These are phyloP conservation scores for Yamadazyma triangularis DNA, from an alignment of 1,139 yeast genomes.

Conservation along the genomic window DNA sequence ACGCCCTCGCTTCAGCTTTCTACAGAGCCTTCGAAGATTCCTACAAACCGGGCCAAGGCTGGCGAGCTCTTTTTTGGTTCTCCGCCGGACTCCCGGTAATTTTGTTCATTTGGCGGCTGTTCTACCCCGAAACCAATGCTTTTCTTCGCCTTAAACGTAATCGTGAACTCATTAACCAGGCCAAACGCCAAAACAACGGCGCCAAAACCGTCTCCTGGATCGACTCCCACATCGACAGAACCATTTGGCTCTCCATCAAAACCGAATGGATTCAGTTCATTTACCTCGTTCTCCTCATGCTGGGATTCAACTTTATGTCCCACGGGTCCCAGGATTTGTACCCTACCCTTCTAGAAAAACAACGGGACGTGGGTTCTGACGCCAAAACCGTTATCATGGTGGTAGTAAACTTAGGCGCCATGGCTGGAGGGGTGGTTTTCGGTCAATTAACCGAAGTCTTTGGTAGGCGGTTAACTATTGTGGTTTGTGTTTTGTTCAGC, in stretches of 20 bases:
- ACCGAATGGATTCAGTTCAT: constrained; percentile 41
- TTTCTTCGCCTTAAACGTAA: constrained; percentile 15
- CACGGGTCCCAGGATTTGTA: constrained; percentile 54
- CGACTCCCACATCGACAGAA: constrained; percentile 10
- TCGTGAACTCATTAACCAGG: constrained; percentile 4
- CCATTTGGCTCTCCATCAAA: constrained; percentile 17
- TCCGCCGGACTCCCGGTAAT: constrained; percentile 53
- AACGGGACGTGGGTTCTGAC: constrained; percentile 28
- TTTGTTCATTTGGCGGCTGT: constrained; percentile 28
- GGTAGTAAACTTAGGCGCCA: constrained; percentile 48
- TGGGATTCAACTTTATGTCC: constrained; percentile 48
- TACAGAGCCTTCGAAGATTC: constrained; percentile 56
- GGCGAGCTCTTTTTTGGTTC: constrained; percentile 83
- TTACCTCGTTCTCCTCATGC: constrained; percentile 41
- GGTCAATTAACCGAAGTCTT: constrained; percentile 41
- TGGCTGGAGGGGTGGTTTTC: constrained; percentile 42
- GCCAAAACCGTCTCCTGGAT: constrained; percentile 3
- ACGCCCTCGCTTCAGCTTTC: constrained; percentile 32
- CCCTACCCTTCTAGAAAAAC: constrained; percentile 43
- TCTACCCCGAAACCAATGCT: constrained; percentile 31
- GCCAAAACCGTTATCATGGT: constrained; percentile 40
- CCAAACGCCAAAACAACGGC: too few relatives aligned
- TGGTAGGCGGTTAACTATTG: constrained; percentile 41
- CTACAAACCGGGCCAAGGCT: constrained; percentile 43
- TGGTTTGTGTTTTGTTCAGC: constrained; percentile 23